These are phyloP conservation scores for Ophiocordyceps camponoti-saundersi DNA, from an alignment of 2,329 filamentous ascomycete species.

Conservation along the genomic window DNA sequence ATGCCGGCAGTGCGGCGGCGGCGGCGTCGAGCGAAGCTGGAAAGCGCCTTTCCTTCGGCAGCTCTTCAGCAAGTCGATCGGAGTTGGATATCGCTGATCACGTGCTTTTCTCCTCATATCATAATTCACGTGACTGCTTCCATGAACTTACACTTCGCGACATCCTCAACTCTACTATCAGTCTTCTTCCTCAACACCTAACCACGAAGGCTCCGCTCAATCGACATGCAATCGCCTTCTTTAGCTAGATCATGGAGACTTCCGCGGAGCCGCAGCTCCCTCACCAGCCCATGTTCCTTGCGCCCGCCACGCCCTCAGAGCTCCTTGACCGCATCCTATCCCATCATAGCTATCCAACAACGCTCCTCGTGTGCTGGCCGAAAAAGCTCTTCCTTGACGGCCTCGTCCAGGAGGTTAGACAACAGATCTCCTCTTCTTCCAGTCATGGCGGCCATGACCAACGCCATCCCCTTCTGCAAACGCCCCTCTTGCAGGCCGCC, in stretches of 20 bases:
- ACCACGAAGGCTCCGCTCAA: neutral
- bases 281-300: constrained; percentile 23
- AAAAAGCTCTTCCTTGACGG: constrained; percentile 46
- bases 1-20: constrained; percentile 28
- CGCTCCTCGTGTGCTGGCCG: constrained; percentile 53
- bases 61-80: neutral
- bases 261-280: neutral
- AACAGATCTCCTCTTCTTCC: constrained; percentile 5
- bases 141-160: neutral
- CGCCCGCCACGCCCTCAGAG: constrained; percentile 37
- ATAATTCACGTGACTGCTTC: neutral
- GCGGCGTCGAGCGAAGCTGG: constrained; percentile 5
- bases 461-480: constrained; percentile 29
- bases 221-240: neutral
- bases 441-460: neutral
- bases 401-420: constrained; percentile 29
- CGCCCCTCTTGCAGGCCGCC: constrained; percentile 52
- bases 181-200: neutral
- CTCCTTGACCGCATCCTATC: constrained; percentile 49
- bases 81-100: neutral
- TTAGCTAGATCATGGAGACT: neutral
- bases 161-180: no score
- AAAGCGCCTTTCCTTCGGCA: neutral
- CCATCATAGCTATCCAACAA: constrained; percentile 38
- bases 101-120: neutral